Evolutionary conservation across 306 rosid species (phyloP).

Genomic region (Rubus parviflorus): DNA sequence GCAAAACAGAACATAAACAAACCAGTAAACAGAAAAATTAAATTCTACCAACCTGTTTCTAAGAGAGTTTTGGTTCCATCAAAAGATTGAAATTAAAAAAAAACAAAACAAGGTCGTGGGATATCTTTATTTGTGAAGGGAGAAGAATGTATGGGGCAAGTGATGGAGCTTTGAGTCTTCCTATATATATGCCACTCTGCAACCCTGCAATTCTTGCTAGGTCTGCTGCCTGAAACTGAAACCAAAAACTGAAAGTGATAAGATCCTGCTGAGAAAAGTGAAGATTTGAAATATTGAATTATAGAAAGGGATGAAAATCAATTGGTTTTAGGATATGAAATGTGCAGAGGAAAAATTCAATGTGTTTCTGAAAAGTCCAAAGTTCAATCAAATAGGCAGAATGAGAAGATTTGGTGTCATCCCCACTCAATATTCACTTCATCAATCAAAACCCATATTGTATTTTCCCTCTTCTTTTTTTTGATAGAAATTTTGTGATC

Average conservation of each 20-base stretch:
- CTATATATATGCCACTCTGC: slow-evolving; percentile 47
- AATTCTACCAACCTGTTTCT: background rate
- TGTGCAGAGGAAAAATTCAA: slow-evolving; percentile 31
- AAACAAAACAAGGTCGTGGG: background rate
- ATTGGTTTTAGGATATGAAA: slow-evolving; percentile 21
- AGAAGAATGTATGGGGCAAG: slow-evolving; percentile 85
- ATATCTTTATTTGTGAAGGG: slow-evolving; percentile 46
- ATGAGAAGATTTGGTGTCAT: slow-evolving; percentile 40
- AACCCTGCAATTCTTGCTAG: slow-evolving; percentile 49
- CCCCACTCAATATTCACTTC: slow-evolving; percentile 23
- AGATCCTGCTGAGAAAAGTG: slow-evolving; percentile 44
- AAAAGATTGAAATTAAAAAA: background rate
- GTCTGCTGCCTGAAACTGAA: slow-evolving; percentile 55
- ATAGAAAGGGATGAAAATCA: background rate
- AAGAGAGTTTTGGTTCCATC: background rate
- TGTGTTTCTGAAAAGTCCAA: slow-evolving; percentile 30
- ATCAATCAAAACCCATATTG: slow-evolving; percentile 28
- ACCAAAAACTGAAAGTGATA: slow-evolving; percentile 55
- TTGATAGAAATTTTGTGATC: slow-evolving; percentile 15
- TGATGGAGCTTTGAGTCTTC: slow-evolving; percentile 65
- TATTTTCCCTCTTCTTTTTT: slow-evolving; percentile 13
- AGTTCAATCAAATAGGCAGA: slow-evolving; percentile 34
- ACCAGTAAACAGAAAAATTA: slow-evolving; percentile 9
- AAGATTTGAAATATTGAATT: background rate
- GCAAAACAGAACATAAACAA: slow-evolving; percentile 5